Conservation (phyloP, 345 rosid genomes). For the Eucalyptus melliodora region DNA sequence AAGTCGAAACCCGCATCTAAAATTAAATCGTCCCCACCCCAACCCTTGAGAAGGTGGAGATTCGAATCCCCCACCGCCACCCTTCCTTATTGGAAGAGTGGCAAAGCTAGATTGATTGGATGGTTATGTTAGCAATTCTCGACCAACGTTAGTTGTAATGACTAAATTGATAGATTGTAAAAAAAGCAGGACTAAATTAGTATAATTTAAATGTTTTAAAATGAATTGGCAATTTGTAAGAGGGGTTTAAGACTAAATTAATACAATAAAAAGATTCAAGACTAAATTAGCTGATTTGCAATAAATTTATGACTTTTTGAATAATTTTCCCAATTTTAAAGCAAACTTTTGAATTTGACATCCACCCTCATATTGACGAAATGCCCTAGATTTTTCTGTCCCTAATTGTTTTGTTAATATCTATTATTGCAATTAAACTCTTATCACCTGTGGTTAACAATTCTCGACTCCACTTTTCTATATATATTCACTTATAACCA, state of each 20-base stretch:
- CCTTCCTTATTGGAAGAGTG: accelerated
- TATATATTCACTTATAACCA: neutral
- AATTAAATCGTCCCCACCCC: accelerated
- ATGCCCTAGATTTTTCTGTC: neutral
- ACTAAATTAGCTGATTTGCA: accelerated
- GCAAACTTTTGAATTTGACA: neutral
- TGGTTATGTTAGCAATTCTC: accelerated
- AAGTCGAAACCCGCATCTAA: accelerated
- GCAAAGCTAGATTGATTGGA: too few relatives aligned
- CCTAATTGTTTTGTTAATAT: neutral
- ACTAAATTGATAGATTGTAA: too few relatives aligned
- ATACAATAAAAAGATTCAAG: too few relatives aligned
- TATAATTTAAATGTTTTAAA: too few relatives aligned
- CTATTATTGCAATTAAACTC: neutral
- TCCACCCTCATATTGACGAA: neutral
- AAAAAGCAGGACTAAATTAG: too few relatives aligned
- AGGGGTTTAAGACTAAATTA: too few relatives aligned
- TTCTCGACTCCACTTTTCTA: neutral
- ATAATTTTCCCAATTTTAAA: neutral
- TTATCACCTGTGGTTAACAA: neutral
- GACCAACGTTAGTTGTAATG: accelerated
- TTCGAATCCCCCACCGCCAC: too few relatives aligned
- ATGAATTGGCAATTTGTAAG: too few relatives aligned
- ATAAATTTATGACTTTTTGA: too few relatives aligned
- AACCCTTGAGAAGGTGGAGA: accelerated